phyloP scores from a whole-genome alignment of 768 basidiomycete genomes.

The Auriscalpium microsporum region DNA sequence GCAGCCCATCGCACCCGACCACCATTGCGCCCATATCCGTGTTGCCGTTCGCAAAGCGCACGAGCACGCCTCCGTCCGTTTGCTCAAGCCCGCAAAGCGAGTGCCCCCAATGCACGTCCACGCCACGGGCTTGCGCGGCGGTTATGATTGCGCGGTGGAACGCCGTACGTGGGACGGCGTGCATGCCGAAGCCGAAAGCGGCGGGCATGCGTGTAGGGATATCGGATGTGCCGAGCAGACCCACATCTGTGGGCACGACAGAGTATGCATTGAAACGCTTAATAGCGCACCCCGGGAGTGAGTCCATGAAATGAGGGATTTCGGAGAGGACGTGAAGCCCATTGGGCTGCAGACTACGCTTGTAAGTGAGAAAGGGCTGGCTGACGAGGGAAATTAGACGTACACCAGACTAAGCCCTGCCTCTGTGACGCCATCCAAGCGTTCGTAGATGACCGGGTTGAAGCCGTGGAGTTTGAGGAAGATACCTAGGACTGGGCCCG shows the following conservation, averaged over 20 bases:
- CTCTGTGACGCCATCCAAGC: slow-evolving; percentile 1
- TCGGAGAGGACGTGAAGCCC: slow-evolving; percentile 9
- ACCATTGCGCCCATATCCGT: slow-evolving; percentile 30
- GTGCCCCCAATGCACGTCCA: slow-evolving; percentile 28
- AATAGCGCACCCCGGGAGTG: slow-evolving; percentile 1
- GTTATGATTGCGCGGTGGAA: slow-evolving; percentile 26
- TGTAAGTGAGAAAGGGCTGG: not conserved
- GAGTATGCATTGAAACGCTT: slow-evolving; percentile 1
- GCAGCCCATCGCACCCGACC: slow-evolving; percentile 38
- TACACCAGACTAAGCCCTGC: slow-evolving; percentile 14
- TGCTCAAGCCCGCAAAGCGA: slow-evolving; percentile 26
- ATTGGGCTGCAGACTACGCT: slow-evolving; percentile 13
- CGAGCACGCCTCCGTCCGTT: slow-evolving; percentile 22
- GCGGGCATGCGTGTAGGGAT: slow-evolving; percentile 16
- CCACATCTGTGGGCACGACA: slow-evolving; percentile 18
- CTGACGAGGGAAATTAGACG: not conserved
- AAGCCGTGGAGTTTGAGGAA: slow-evolving; percentile 13
- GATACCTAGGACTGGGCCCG: slow-evolving; percentile 13
- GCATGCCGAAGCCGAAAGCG: slow-evolving; percentile 20
- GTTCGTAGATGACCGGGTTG: slow-evolving; percentile 12
- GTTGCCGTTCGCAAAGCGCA: slow-evolving; percentile 28
- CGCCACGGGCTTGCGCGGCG: slow-evolving; percentile 23
- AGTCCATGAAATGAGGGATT: slow-evolving; percentile 2
- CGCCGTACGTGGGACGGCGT: slow-evolving; percentile 24
- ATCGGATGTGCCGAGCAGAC: slow-evolving; percentile 21